Base-by-base conservation (phyloP, 2,329 filamentous ascomycete genomes). In the Sordariomycetes sp. region DNA sequence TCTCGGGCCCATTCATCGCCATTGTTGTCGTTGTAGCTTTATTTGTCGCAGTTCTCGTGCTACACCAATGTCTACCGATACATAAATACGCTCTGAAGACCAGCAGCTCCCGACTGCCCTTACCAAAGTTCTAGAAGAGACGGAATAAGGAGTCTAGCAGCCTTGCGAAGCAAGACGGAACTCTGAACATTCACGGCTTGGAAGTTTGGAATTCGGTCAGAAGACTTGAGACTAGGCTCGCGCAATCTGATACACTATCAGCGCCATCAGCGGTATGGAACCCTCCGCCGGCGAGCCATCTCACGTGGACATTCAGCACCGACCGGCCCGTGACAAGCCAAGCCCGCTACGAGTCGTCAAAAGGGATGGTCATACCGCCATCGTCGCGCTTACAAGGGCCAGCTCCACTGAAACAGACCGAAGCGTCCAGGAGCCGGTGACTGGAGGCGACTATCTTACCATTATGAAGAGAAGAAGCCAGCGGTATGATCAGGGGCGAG, bases 321-420 rank as follows among this genome's bases (percentile, higher is more conserved):
- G 38, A 36, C 47, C 26, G 45, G 17, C 21, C 10, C 32, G 32
- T 16, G 54, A 52, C 44, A 46, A 48, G 36, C 63, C 68, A 14
- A 57, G 57, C 21, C 72, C 72, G 9, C 48, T 75, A 21, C 63
- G 66, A 26, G 68, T 75, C 45, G 48, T 64, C 45, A 75, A 72
- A 46, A 53, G 54, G 21, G 29, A 31, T 8, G 17, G 8, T n/a
- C 8, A n/a, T 7, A 30, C 17, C n/a, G 19, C 17, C 12, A n/a
- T n/a, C n/a, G n/a, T n/a, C n/a, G n/a, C n/a, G n/a, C 38, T 34
- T 10, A 52, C 42, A 42, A 46, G 42, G 45, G 35, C 47, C 42
- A 20, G 32, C 21, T 18, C 33, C 19, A 41, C 39, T 14, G 35
- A 34, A 11, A 57, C 49, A 2, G 39, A 54, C 20, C 44, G 39